These are phyloP conservation scores for Botrytis aclada DNA, from an alignment of 2,329 filamentous ascomycete genomes.

Conservation along the genomic window DNA sequence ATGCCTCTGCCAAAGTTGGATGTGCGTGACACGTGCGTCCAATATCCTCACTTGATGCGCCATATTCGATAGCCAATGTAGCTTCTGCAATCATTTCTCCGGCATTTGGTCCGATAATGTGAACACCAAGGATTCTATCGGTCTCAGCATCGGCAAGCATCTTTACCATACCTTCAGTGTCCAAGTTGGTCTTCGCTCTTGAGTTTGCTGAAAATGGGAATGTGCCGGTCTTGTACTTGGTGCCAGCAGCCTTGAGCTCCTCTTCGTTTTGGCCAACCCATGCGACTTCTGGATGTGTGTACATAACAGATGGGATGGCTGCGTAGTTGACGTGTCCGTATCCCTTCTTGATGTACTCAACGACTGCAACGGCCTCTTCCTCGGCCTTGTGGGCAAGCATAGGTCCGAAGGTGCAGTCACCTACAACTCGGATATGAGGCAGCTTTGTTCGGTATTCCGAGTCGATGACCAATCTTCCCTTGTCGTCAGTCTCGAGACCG, in stretches of 20 bases:
- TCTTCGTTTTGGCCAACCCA: constrained; percentile 99
- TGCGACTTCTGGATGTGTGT: constrained; percentile 96
- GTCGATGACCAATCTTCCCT: constrained; percentile 93
- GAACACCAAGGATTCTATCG: constrained; percentile 88
- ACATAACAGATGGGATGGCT: constrained; percentile 98
- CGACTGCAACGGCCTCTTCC: constrained; percentile 90
- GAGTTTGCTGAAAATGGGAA: constrained; percentile 99
- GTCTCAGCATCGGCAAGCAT: constrained; percentile 96
- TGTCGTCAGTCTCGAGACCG: constrained; percentile 86
- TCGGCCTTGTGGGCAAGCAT: constrained; percentile 99
- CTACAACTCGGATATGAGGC: constrained; percentile 93
- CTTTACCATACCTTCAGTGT: constrained; percentile 95
- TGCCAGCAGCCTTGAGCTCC: constrained; percentile 83
- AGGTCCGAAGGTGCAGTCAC: constrained; percentile 93
- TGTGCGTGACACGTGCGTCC: constrained; percentile 95
- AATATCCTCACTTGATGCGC: constrained; percentile 91
- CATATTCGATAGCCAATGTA: constrained; percentile 92
- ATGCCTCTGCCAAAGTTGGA: constrained; percentile 82
- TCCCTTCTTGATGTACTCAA: constrained; percentile 97
- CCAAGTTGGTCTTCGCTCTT: constrained; percentile 96
- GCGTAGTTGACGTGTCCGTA: constrained; percentile 99
- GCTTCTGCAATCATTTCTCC: constrained; percentile 99
- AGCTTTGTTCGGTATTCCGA: constrained; percentile 98
- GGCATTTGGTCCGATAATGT: constrained; percentile 94
- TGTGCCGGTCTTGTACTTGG: constrained; percentile 87